Evolutionary conservation across 2,329 filamentous ascomycete genomes (phyloP).

Genomic region (Stromatinia cepivora): DNA sequence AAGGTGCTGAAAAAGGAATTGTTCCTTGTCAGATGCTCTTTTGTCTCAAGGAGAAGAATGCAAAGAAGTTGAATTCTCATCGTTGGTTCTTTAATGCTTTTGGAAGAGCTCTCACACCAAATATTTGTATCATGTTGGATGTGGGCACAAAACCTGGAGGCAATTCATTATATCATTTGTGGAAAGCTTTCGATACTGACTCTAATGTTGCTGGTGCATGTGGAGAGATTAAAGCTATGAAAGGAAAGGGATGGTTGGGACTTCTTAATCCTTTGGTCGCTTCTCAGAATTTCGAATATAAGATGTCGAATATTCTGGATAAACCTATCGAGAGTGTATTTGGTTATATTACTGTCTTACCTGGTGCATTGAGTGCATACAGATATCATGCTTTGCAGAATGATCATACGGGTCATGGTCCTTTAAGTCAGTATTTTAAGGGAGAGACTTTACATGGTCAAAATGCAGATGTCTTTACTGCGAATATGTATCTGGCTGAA

Average conservation of each 20-base stretch:
- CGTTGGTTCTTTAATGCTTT: slow-evolving; percentile 99
- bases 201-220: slow-evolving; percentile 96
- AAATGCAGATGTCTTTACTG: slow-evolving; percentile 94
- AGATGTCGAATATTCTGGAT: slow-evolving; percentile 98
- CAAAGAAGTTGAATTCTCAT: slow-evolving; percentile 97
- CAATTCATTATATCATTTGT: slow-evolving; percentile 93
- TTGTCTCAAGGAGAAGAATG: slow-evolving; percentile 96
- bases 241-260: slow-evolving; percentile 79
- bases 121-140: slow-evolving; percentile 94
- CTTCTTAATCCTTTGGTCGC: slow-evolving; percentile 92
- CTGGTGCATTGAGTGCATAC: slow-evolving; percentile 92
- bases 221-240: slow-evolving; percentile 96
- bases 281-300: slow-evolving; percentile 99
- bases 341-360: slow-evolving; percentile 95
- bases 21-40: slow-evolving; percentile 98
- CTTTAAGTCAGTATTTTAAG: slow-evolving; percentile 98
- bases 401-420: slow-evolving; percentile 91
- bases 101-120: slow-evolving; percentile 86
- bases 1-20: slow-evolving; percentile 98
- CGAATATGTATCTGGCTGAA: slow-evolving; percentile 92
- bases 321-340: slow-evolving; percentile 97
- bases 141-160: slow-evolving; percentile 89
- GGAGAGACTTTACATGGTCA: slow-evolving; percentile 95
- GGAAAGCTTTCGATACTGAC: slow-evolving; percentile 98
- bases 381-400: slow-evolving; percentile 95